Conservation (phyloP, 179 eudicot species). For the Amaranthus tricolor region DNA sequence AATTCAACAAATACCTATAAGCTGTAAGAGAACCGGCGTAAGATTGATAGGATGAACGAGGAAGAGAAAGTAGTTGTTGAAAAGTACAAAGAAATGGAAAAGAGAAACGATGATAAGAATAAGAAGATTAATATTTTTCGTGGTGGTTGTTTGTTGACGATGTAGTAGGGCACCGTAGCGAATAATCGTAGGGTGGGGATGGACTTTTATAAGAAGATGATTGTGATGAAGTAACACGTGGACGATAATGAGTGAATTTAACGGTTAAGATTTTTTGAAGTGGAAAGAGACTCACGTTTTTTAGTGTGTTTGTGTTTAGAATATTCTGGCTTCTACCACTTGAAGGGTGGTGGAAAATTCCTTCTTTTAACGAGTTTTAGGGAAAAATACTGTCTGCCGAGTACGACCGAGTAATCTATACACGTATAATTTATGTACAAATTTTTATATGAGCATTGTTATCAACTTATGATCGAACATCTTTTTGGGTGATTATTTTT, state of each 20-base stretch:
- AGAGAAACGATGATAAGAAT: neutral
- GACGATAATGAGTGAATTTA: neutral
- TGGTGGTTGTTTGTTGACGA: slow-evolving; percentile 23
- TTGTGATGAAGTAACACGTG: neutral
- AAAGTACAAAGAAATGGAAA: slow-evolving; percentile 6
- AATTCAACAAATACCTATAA: neutral
- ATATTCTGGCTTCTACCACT: neutral
- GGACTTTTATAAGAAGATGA: slow-evolving; percentile 1
- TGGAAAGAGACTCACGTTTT: neutral
- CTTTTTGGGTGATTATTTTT: too few relatives aligned
- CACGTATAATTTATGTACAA: too few relatives aligned
- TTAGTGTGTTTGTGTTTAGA: slow-evolving; percentile 13
- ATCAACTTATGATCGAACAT: too few relatives aligned
- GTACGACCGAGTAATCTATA: neutral
- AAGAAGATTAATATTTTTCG: neutral
- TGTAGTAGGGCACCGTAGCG: slow-evolving; percentile 7
- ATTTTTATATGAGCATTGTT: too few relatives aligned
- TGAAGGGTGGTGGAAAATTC: neutral
- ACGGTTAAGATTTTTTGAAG: slow-evolving; percentile 24
- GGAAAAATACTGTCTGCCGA: neutral
- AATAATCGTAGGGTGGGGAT: neutral
- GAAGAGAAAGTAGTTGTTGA: slow-evolving; percentile 4
- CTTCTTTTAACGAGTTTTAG: neutral
- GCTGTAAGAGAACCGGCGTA: neutral
- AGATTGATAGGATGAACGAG: slow-evolving; percentile 6